Conservation (phyloP, 768 basidiomycete genomes). For the Sistotremastrum suecicum region DNA sequence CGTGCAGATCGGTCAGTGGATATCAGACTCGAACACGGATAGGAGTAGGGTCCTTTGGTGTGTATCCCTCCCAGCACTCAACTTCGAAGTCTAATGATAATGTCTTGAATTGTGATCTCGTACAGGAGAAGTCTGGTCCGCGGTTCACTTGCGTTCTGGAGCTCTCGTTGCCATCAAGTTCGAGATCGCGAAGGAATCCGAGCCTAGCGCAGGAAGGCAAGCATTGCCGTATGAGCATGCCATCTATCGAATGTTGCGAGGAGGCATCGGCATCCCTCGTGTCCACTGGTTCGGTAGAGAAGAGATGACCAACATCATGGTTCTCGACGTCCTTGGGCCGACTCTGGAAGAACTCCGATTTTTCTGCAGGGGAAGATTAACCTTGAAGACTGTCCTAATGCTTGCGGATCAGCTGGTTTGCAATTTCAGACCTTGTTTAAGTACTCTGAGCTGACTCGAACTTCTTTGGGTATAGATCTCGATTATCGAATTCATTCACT, state of each 20-base stretch:
- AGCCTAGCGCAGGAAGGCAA: constrained; percentile 27
- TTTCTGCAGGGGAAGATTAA: constrained; percentile 83
- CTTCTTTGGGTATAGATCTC: constrained; percentile 47
- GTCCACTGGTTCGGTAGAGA: constrained; percentile 86
- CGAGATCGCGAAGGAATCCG: constrained; percentile 51
- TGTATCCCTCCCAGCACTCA: neutral
- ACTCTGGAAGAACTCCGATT: constrained; percentile 80
- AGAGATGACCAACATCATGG: constrained; percentile 94
- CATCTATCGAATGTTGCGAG: constrained; percentile 85
- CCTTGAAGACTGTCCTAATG: constrained; percentile 85
- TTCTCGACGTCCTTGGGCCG: constrained; percentile 92
- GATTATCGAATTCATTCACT: constrained; percentile 93
- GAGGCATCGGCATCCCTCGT: constrained; percentile 81
- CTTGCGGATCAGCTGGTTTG: constrained; percentile 85
- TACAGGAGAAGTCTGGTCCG: constrained; percentile 2
- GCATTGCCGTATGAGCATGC: constrained; percentile 80
- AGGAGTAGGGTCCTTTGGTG: neutral
- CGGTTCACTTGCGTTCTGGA: constrained; percentile 5
- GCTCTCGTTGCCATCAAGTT: constrained; percentile 62
- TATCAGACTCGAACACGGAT: too few relatives aligned
- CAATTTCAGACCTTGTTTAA: constrained; percentile 3
- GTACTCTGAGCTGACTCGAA: constrained; percentile 8
- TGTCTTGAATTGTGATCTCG: neutral
- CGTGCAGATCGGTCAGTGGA: too few relatives aligned
- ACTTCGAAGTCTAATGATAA: too few relatives aligned